phyloP scores from a whole-genome alignment of 2,329 filamentous ascomycete genomes.

The Xylaria multiplex region DNA sequence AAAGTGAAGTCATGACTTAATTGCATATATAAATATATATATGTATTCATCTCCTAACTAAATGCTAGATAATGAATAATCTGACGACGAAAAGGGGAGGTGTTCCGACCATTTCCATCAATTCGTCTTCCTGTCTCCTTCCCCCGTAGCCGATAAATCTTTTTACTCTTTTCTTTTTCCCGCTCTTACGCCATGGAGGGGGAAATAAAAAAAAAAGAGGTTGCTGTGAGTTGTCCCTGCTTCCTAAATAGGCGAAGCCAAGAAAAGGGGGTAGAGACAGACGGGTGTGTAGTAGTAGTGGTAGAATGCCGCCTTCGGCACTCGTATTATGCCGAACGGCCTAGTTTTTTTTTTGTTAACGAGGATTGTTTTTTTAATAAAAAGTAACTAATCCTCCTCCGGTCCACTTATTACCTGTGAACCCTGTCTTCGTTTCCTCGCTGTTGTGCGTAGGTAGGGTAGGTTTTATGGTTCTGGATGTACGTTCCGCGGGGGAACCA shows the following conservation, averaged over 20 bases:
- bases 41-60: constrained; percentile 8
- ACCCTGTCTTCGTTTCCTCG: background rate
- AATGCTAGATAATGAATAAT: constrained; percentile 14
- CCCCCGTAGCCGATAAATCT: background rate
- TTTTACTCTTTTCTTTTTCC: background rate
- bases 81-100: background rate
- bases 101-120: background rate
- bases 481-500: background rate
- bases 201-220: background rate
- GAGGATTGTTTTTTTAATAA: constrained; percentile 1
- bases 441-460: background rate
- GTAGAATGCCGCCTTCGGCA: constrained; percentile 1
- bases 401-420: background rate
- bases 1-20: background rate
- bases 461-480: background rate
- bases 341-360: background rate
- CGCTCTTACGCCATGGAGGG: constrained; percentile 6
- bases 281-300: background rate
- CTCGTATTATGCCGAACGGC: constrained; percentile 3
- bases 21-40: constrained; percentile 19
- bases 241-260: constrained; percentile 1
- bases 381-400: background rate
- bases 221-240: constrained; percentile 1
- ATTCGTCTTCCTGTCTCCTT: constrained; percentile 9
- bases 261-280: constrained; percentile 5